Evolutionary conservation across 1,284 basidiomycete species (phyloP).

Genomic region (Schizophyllum commune): DNA sequence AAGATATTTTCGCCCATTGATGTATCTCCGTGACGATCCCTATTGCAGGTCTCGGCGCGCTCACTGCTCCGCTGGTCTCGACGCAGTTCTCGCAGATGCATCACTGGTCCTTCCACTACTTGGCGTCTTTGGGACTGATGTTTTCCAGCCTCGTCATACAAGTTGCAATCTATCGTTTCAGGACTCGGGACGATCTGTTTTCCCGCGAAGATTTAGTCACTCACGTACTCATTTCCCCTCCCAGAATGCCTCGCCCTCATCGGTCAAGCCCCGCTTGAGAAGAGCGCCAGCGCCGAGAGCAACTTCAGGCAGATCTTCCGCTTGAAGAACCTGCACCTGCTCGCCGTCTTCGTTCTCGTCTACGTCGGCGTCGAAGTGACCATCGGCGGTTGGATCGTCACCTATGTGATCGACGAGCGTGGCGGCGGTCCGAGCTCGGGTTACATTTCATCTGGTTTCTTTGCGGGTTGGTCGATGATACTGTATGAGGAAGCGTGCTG

Average conservation of each 20-base stretch:
- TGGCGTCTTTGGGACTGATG: conserved; percentile 41
- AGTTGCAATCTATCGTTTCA: conserved; percentile 36
- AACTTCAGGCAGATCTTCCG: conserved; percentile 48
- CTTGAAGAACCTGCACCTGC: conserved; percentile 42
- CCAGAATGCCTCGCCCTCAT: conserved; percentile 33
- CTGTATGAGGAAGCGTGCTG: background rate
- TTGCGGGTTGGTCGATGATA: conserved; percentile 21
- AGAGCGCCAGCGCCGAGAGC: conserved; percentile 26
- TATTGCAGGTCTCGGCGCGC: conserved; percentile 45
- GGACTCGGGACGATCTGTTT: conserved; percentile 39
- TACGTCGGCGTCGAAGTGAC: conserved; percentile 11
- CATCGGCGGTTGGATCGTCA: conserved; percentile 35
- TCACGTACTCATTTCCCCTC: too few relatives aligned
- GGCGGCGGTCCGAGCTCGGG: conserved; percentile 28
- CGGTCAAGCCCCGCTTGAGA: conserved; percentile 28
- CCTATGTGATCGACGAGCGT: conserved; percentile 31
- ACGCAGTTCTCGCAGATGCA: conserved; percentile 50
- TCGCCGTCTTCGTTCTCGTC: conserved; percentile 53
- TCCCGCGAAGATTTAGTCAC: background rate
- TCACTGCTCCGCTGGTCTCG: conserved; percentile 51
- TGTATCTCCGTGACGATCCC: conserved; percentile 2
- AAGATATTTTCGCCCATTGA: conserved; percentile 23
- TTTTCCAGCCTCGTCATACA: too few relatives aligned
- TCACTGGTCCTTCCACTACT: conserved; percentile 59
- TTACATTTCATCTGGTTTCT: conserved; percentile 34